phyloP scores from a whole-genome alignment of 108 stramenopile species.

The Skeletonema menzelii region DNA sequence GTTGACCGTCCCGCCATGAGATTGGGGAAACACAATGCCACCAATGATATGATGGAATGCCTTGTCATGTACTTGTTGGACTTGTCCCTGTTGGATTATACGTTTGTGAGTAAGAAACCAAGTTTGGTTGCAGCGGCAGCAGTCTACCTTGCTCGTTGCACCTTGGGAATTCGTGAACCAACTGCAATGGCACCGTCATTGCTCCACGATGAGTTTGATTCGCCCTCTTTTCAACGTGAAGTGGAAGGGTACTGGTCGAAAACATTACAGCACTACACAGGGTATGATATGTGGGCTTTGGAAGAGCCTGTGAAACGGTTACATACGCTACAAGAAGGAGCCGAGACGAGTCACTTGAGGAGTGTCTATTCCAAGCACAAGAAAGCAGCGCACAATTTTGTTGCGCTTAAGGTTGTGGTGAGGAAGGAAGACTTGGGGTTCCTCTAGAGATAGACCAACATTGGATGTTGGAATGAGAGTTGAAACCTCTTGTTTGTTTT shows the following conservation, averaged over 20 bases:
- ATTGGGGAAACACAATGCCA: slow-evolving; percentile 4
- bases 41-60: slow-evolving; percentile 32
- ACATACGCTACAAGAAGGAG: slow-evolving; percentile 51
- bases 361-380: slow-evolving; percentile 58
- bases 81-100: slow-evolving; percentile 66
- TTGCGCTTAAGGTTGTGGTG: slow-evolving; percentile 51
- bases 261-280: slow-evolving; percentile 70
- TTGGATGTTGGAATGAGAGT: not conserved
- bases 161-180: slow-evolving; percentile 52
- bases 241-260: slow-evolving; percentile 48
- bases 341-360: slow-evolving; percentile 46
- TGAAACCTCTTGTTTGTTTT: not conserved
- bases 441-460: slow-evolving; percentile 1
- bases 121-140: slow-evolving; percentile 76
- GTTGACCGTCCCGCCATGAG: not conserved
- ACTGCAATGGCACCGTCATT: not conserved
- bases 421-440: slow-evolving; percentile 35
- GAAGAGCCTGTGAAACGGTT: slow-evolving; percentile 53
- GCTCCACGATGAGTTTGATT: not conserved
- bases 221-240: not conserved
- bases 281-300: slow-evolving; percentile 55
- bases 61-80: slow-evolving; percentile 79
- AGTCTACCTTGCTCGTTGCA: slow-evolving; percentile 79
- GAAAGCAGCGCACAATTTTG: slow-evolving; percentile 33
- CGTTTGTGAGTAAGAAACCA: slow-evolving; percentile 52